Base-by-base conservation (phyloP, 306 rosid genomes). In the Ormosia emarginata region DNA sequence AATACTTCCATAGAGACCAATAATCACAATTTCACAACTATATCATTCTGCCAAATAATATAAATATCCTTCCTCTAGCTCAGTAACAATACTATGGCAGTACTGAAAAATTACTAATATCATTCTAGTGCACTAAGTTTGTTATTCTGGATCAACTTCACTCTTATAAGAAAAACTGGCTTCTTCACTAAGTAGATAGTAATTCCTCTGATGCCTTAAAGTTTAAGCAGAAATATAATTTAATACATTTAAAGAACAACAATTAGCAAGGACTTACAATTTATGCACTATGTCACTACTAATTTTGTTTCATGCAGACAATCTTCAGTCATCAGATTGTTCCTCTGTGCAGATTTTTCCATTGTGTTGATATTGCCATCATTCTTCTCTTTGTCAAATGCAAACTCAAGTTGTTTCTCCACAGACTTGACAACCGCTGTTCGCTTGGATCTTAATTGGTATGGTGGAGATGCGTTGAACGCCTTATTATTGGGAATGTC, bases 401-500 rank as follows among this genome's bases (percentile, higher is more conserved):
- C 78, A 78, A 95, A 91, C 52, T 90, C 89, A 61, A 95, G 98
- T 89, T 93, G 98, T 84, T 93, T 95, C 86, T 95, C 98, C 82
- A 95, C 97, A 30, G 98, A 93, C 88, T 90, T 95, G 80, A 82
- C 81, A 76, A 91, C 79, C 2, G 93, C 91, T 74, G 94, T 95
- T 78, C 97, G 82, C 77, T 90, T 92, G 84, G 93, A 83, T 91
- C 92, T 93, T 89, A 95, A 82, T 81, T 90, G 81, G 87, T 95
- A 95, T 5, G 98, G 98, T 57, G 99, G 99, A 88, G 99, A 95
- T 71, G 97, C 97, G 80, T 88, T 93, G 83, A 88, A 90, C 53
- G 88, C 88, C 91, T 86, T 93, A 62, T 83, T 87, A 74, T 85
- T 81, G 75, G 89, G 67, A 71, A 81, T 77, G 49, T 18, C 79